Evolutionary conservation across 1,284 basidiomycete species (phyloP), one percentile per base, ranked within the genome.

Genomic region (Apiotrichum akiyoshidainum): DNA sequence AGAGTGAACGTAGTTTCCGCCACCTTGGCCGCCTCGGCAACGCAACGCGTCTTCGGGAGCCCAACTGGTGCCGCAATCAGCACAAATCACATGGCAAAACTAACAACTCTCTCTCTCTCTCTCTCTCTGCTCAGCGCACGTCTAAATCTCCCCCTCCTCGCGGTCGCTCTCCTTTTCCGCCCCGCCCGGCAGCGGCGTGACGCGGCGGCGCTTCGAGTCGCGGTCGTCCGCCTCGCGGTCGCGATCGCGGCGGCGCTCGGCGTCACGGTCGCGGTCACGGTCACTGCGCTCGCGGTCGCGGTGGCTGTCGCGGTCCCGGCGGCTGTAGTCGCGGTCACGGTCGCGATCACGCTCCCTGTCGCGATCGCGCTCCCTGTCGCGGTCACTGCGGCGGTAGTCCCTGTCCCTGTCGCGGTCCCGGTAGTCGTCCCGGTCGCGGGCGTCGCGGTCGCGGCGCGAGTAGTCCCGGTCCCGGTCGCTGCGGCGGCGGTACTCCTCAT

Each of bases 351-450:
- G 44, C 35, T 70, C 60, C 54, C 66, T 49, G 59, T 66, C 59
- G 34, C 60, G 51, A 17, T 64, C 55, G 54, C 61, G 26, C 8
- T 54, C 42, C 21, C 48, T 16, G 31, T 54, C 55, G 22, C 52
- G 51, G 34, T 61, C 54, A 14, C 53, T 41, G 22, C 46, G 51
- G 31, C 33, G 42, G 8, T 52, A 45, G 45, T 65, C 60, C 5
- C 64, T 21, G 33, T 64, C 54, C 11, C 53, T 34, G 33, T 64
- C 59, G 26, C 64, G 63, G 45, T 67, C 62, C n/a, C 64, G 55
- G 21, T 61, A 81, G 69, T 70, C 78, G 73, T 77, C 79, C 60
- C 72, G 78, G 73, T 76, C 69, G 14, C 71, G 61, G n/a, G 63
- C 51, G 14, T 63, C 52, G 22, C 57, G 59, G 39, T 61, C 26